Base-by-base conservation (phyloP, 2,329 filamentous ascomycete genomes). In the Aspergillaceae sp. region DNA sequence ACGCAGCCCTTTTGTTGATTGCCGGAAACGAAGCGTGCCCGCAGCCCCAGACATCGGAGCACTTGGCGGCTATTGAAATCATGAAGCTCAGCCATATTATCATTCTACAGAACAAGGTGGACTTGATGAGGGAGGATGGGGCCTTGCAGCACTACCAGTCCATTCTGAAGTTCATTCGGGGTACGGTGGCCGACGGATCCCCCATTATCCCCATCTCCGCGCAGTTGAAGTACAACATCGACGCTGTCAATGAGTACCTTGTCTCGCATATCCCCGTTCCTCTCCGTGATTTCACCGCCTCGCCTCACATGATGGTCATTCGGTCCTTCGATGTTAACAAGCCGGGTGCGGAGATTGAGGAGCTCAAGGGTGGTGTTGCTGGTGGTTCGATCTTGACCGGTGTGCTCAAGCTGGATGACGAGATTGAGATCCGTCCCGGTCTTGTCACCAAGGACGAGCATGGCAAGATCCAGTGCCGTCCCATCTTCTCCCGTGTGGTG, bases 61-160 rank as follows among this genome's bases (percentile, higher is more conserved):
- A 98, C 78, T 78, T 98, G 75, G 92, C 92, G 56, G 92, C 92
- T 56, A 97, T 98, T 65, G 92, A 98, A 72, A 98, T 98, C 67
- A 98, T 98, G 92, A 98, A 98, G 79, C 82, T 98, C 54, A 89
- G 94, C 71, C 94, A 98, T 75, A 96, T 98, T 72, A 95, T 98
- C 68, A 97, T 98, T 64, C 81, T 98, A 49, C 92, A 98, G 73
- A 98, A 98, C 77, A 98, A 98, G 80, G 92, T 98, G 62, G 92
- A 98, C 67, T 74, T 98, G 59, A 97, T 98, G 89, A 82, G 89
- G 60, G 87, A 96, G 77, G 91, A 97, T 67, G 87, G 86, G 52
- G 92, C 94, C 42, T 80, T 88, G 63, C 82, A 91, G 64, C 92
- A 98, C 71, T 92, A 95, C 76, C 84, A 95, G 71, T 96, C 90